A percentile compares a stretch with the other conserved stretches of the same genome.
Evolutionary conservation across 2,329 filamentous ascomycete species (phyloP).

Genomic region (Eurotiales sp.): DNA sequence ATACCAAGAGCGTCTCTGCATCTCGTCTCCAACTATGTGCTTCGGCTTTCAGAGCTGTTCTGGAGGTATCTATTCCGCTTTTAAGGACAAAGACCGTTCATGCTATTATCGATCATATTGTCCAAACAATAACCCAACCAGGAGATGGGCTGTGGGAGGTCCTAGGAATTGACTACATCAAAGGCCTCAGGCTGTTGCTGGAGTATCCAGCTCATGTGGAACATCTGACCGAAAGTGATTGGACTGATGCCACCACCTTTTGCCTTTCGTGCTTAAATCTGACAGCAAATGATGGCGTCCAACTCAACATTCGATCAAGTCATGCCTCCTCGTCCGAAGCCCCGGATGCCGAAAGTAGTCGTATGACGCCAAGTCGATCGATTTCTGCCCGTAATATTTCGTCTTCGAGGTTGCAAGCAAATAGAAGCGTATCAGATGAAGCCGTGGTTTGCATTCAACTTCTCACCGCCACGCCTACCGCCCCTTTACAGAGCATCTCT

Average conservation of each 20-base stretch:
- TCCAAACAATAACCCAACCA: constrained; percentile 63
- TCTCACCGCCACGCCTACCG: constrained; percentile 63
- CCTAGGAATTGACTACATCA: constrained; percentile 73
- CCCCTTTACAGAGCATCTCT: constrained; percentile 58
- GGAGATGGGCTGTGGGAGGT: constrained; percentile 64
- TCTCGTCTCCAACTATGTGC: constrained; percentile 65
- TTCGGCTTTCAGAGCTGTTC: constrained; percentile 65
- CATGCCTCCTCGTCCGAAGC: constrained; percentile 26
- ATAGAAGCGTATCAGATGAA: constrained; percentile 46
- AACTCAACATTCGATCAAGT: constrained; percentile 28
- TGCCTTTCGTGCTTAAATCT: constrained; percentile 58
- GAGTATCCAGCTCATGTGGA: constrained; percentile 74
- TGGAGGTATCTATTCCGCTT: constrained; percentile 64
- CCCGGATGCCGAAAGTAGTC: constrained; percentile 21
- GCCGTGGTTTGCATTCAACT: constrained; percentile 63
- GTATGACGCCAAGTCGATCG: constrained; percentile 29
- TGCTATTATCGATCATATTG: constrained; percentile 76
- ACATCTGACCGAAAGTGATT: constrained; percentile 65
- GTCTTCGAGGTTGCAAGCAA: constrained; percentile 21
- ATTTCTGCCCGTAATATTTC: constrained; percentile 24
- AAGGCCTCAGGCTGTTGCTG: constrained; percentile 67
- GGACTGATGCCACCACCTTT: constrained; percentile 68
- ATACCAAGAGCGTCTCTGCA: constrained; percentile 48
- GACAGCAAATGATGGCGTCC: constrained; percentile 25
- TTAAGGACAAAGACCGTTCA: constrained; percentile 75